phyloP scores from a whole-genome alignment of 768 basidiomycete species.

The Phanerochaete sordida region DNA sequence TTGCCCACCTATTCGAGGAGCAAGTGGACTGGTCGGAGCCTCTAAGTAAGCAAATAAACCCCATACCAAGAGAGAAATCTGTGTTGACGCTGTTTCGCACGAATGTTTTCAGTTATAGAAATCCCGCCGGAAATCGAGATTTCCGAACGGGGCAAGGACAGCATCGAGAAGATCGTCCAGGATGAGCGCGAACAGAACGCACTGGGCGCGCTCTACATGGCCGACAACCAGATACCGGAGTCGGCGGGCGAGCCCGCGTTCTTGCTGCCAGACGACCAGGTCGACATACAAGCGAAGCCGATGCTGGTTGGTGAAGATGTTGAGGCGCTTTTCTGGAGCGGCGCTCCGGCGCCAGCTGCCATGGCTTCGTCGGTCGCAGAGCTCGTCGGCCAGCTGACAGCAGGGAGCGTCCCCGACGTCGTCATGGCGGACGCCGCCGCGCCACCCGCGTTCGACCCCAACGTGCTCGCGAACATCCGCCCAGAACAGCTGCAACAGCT shows the following conservation, averaged over 20 bases:
- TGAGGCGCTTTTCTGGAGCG: conserved; percentile 62
- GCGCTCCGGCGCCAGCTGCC: conserved; percentile 21
- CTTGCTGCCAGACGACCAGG: conserved; percentile 64
- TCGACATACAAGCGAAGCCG: conserved; percentile 53
- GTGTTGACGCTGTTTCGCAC: conserved; percentile 18
- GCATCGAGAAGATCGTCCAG: conserved; percentile 66
- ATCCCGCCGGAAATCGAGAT: conserved; percentile 55
- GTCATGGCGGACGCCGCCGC: conserved; percentile 32
- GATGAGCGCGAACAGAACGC: conserved; percentile 78
- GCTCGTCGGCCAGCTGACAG: conserved; percentile 61
- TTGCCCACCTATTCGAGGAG: conserved; percentile 82
- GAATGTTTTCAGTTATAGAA: conserved; percentile 50
- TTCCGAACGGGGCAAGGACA: conserved; percentile 57
- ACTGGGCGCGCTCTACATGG: conserved; percentile 72
- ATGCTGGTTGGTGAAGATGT: conserved; percentile 73
- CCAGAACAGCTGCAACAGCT: conserved; percentile 66
- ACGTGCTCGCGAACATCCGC: conserved; percentile 40
- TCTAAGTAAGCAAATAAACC: conserved; percentile 50
- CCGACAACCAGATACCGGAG: conserved; percentile 68
- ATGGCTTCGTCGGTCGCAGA: conserved; percentile 58
- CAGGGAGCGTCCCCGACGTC: conserved; percentile 38
- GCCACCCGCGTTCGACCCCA: conserved; percentile 6
- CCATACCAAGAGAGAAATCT: not conserved
- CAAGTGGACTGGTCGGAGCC: conserved; percentile 85
- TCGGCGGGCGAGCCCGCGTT: conserved; percentile 66